phyloP scores from a whole-genome alignment of 2,329 filamentous ascomycete genomes.

The Nigrospora osmanthi region DNA sequence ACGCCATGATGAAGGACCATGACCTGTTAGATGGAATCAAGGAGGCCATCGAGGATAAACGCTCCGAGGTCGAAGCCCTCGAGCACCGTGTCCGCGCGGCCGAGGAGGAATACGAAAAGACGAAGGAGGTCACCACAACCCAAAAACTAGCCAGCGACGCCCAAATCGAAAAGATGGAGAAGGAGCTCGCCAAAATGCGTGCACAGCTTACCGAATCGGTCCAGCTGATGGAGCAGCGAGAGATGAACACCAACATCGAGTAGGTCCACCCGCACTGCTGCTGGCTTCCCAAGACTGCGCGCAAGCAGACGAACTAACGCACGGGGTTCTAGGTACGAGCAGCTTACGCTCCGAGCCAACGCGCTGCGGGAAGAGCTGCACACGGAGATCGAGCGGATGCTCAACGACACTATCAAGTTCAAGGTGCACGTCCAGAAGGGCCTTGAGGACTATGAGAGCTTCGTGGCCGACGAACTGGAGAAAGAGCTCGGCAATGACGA shows the following conservation, averaged over 20 bases:
- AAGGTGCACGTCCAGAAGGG: constrained; percentile 94
- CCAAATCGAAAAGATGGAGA: constrained; percentile 98
- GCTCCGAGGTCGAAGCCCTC: constrained; percentile 83
- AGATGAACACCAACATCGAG: constrained; percentile 97
- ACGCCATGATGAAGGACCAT: constrained; percentile 89
- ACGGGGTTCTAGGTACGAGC: constrained; percentile 63
- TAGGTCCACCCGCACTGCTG: constrained; percentile 34
- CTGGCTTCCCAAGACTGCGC: not conserved
- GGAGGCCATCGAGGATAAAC: constrained; percentile 94
- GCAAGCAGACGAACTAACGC: constrained; percentile 1
- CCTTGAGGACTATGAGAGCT: constrained; percentile 88
- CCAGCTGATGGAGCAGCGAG: constrained; percentile 84
- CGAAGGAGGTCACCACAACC: constrained; percentile 76
- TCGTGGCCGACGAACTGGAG: constrained; percentile 90
- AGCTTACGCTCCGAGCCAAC: constrained; percentile 77
- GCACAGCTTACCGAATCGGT: constrained; percentile 76
- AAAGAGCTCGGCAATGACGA: constrained; percentile 66
- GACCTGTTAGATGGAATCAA: constrained; percentile 91
- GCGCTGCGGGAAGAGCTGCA: constrained; percentile 93
- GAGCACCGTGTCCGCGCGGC: constrained; percentile 82
- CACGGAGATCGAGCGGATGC: constrained; percentile 89
- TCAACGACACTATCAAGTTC: constrained; percentile 97
- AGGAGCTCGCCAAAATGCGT: constrained; percentile 91
- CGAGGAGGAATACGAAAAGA: constrained; percentile 89
- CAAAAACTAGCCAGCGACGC: constrained; percentile 85